Evolutionary conservation across 2,329 filamentous ascomycete species (phyloP), one percentile per base, ranked within the genome.

Genomic region (Stemphylium vesicarium): DNA sequence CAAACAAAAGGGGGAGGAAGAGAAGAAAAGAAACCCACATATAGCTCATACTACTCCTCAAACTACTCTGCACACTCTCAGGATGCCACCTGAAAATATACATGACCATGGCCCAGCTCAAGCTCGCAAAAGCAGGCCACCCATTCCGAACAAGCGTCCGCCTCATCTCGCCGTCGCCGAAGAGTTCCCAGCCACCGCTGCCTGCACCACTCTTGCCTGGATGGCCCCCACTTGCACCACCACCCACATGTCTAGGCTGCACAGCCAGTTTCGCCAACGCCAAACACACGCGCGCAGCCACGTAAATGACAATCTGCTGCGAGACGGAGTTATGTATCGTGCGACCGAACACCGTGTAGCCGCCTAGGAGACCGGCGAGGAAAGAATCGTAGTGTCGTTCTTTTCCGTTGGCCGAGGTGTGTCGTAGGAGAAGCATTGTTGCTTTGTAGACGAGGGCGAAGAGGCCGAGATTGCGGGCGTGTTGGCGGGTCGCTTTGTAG

Each of bases 231-330:
- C 29, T 56, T n/a, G 64, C 68, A 9, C 72, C 72, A 1, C 72
- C 74, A 1, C 72, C 74, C 24, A 75, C 72, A 15, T 73, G 71
- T 10, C 67, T 78, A 1, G 83, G 84, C 75, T 91, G 88, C 60
- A 98, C 86, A 52, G 90, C 86, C 53, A 98, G 80, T 70, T 92
- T 91, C 29, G 93, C 95, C 20, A 96, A 79, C 8, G 91, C 91
- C 31, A 99, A 85, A 57, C 89, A 84, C 13, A 97, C 95, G 63
- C 95, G 88, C 42, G 95, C 95, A 73, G 97, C 97, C 60, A 99
- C 90, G 80, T 99, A 99, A 68, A 98, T 91, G 75, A 96, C 92
- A 74, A 99, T 99, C 82, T 99, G 94, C 81, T 97, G 92, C 78
- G 88, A 96, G 59, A 97, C 89, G 61, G 86, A 89, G 57, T 88